Evolutionary conservation across 2,329 filamentous ascomycete genomes (phyloP), one percentile per base, ranked within the genome.

Genomic region (Pestalotiopsis sp.): DNA sequence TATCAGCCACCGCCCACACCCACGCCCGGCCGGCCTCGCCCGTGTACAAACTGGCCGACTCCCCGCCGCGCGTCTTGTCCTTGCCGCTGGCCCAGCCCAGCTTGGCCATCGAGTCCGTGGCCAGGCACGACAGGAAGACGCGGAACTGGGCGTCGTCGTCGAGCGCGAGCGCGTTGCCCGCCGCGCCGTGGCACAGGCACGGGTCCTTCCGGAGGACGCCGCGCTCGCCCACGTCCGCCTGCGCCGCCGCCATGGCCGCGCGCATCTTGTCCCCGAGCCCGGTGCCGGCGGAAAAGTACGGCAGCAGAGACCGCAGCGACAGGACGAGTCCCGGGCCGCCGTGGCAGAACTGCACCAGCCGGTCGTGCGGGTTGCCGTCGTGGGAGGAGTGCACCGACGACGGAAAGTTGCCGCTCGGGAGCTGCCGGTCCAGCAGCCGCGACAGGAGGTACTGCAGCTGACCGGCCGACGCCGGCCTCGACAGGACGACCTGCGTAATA

Each of bases 401-500:
- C 0, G 89, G 88, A 80, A 90, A 92, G 75, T 92, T 92, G 4
- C 90, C 90, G 69, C 85, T 87, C 4, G 85, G 80, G 66, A 83
- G 84, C 75, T 93, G 91, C 70, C 87, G 82, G 45, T 84, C 84
- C 3, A 93, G 81, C 12, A 93, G 75, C 11, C 83, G 82, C 1
- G 83, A 81, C 4, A 93, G 75, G 23, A 87, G 83, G 3, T 79
- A 79, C 70, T 87, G 83, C 3, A 93, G 79, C 61, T 83, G 82
- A 1, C 83, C 77, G 1, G 90, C 89, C 70, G 87, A 83, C 4
- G 81, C 78, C 0, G 88, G 86, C 67, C 86, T 84, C 2, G 89
- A 89, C 25, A 87, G 81, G 1, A 92, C 84, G 14, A 93, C 81
- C 77, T 93, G 91, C n/a, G 88, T 90, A 68, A 93, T 84, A 76